Base-by-base conservation (phyloP, 345 rosid species). In the Physaria fendleri region DNA sequence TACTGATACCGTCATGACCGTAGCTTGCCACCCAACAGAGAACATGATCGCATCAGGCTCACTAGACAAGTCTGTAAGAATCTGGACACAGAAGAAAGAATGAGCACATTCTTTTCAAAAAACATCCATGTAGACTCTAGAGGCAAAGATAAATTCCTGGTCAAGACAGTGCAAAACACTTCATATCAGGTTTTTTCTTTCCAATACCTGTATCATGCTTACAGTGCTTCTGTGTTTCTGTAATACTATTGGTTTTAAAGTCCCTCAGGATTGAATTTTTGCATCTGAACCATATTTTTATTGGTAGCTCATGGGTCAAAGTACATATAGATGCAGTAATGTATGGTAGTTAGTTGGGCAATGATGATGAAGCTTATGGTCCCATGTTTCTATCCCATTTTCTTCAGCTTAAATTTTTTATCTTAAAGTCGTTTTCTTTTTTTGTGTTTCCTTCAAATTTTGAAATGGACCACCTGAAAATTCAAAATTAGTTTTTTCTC, bases 1-100 rank as follows among this genome's bases (percentile, higher is more conserved):
- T 35, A 82, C 79, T 2, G 97, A 92, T 53, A 60, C 85, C 0
- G 97, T 88, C 30, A 69, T 83, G 66, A 81, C 83, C 16, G 94
- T 92, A 20, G 80, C 95, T 27, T 92, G 86, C 43, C 95, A 88
- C 63, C 97, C 97, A 0, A 78, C 73, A 0, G 81, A 79, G 59
- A 89, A 83, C 78, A 59, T 85, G 71, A 83, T 93, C 0, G 94
- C 95, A 9, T 93, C 92, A 14, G 94, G 81, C 34, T 84, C 95
- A 6, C 86, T 89, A 5, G 99, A 89, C 81, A 83, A 80, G 67
- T 77, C 83, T 6, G 57, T 89, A 64, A 83, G 77, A 81, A 74
- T 86, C 56, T 93, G 95, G 92, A 82, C 88, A 21, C 95, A 82
- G 73, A 72, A 76, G 70, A 79, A 65, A 23, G 62, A 71, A 28